A percentile compares a stretch with the other conserved stretches of the same genome.
Evolutionary conservation across 768 basidiomycete species (phyloP).

Genomic region (Rhodotorula diobovata): DNA sequence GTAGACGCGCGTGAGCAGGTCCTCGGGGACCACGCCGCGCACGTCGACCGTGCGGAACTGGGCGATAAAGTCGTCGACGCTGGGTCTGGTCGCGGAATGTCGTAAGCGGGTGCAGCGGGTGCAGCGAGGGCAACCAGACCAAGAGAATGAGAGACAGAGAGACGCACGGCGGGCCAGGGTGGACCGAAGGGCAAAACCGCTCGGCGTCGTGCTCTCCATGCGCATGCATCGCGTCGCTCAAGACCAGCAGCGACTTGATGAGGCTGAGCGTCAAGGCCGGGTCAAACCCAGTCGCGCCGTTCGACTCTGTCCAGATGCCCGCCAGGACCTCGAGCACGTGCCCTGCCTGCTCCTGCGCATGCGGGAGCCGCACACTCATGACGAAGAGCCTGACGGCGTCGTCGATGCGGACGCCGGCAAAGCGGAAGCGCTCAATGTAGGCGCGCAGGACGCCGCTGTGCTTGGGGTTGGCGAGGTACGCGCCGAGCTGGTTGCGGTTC

Average conservation of each 20-base stretch:
- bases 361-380: slow-evolving; percentile 67
- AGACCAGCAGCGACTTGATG: slow-evolving; percentile 72
- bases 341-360: slow-evolving; percentile 55
- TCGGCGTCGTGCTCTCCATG: slow-evolving; percentile 33
- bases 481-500: slow-evolving; percentile 74
- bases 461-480: slow-evolving; percentile 70
- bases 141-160: slow-evolving; percentile 41
- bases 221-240: slow-evolving; percentile 77
- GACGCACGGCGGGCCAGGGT: background rate
- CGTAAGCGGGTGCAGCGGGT: no score
- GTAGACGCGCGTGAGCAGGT: slow-evolving; percentile 72
- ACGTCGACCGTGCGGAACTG: slow-evolving; percentile 76
- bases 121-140: slow-evolving; percentile 28
- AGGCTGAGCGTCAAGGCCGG: slow-evolving; percentile 60
- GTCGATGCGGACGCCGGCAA: slow-evolving; percentile 75
- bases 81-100: slow-evolving; percentile 41
- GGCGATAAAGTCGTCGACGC: slow-evolving; percentile 71
- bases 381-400: slow-evolving; percentile 84
- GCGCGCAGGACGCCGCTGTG: slow-evolving; percentile 72
- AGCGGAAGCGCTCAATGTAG: slow-evolving; percentile 83
- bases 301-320: slow-evolving; percentile 83
- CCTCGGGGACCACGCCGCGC: slow-evolving; percentile 65
- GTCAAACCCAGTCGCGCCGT: slow-evolving; percentile 55
- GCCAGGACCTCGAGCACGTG: slow-evolving; percentile 78
- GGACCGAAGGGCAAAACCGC: background rate